phyloP scores from a whole-genome alignment of 805 yeast genomes.

The Lachancea sp. region DNA sequence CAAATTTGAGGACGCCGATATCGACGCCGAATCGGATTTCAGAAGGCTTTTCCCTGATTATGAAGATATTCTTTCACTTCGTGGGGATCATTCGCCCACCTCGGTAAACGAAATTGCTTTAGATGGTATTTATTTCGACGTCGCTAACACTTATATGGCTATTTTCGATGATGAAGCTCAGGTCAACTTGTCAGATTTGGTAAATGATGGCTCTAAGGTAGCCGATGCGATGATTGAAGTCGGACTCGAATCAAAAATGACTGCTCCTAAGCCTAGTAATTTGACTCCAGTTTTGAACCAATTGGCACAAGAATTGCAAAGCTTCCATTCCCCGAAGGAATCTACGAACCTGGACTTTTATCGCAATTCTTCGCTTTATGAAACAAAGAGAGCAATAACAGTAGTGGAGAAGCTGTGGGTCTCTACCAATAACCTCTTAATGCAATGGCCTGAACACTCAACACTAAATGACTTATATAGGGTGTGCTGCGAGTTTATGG shows the following conservation, averaged over 20 bases:
- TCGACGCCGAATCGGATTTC: conserved; percentile 76
- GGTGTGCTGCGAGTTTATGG: conserved; percentile 59
- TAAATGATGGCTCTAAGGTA: conserved; percentile 38
- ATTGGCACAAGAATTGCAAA: conserved; percentile 32
- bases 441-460: conserved; percentile 93
- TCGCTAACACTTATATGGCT: conserved; percentile 46
- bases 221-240: conserved; percentile 27
- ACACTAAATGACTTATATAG: conserved; percentile 63
- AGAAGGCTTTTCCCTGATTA: conserved; percentile 78
- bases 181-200: conserved; percentile 24
- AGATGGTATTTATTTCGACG: conserved; percentile 41
- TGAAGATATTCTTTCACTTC: conserved; percentile 44
- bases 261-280: conserved; percentile 25
- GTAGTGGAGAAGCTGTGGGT: conserved; percentile 41
- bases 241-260: conserved; percentile 19
- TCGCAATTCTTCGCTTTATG: conserved; percentile 51
- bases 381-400: conserved; percentile 52
- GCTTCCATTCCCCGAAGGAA: conserved; percentile 16
- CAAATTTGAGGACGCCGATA: conserved; percentile 55
- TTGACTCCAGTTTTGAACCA: conserved; percentile 35
- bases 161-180: conserved; percentile 32
- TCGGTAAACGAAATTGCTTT: conserved; percentile 21
- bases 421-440: conserved; percentile 42
- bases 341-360: conserved; percentile 50
- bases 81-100: conserved; percentile 14